Conservation (phyloP, 202 grass and related monocot species). For the Zoysia matrella region DNA sequence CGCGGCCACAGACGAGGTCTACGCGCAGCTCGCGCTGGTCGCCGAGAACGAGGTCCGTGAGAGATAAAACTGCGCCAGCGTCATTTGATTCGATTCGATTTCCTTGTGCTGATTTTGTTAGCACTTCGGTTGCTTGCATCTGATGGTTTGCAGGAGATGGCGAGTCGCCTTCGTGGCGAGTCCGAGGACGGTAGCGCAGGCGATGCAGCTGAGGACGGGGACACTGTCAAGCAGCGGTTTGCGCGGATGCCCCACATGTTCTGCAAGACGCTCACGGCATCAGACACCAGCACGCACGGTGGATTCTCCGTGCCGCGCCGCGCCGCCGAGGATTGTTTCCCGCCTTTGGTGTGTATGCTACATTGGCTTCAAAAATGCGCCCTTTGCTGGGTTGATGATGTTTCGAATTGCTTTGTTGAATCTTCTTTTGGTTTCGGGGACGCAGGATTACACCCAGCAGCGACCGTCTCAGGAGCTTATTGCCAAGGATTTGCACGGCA, state of each 20-base stretch:
- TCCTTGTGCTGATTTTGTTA: too few species aligned
- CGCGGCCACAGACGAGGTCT: slow-evolving; percentile 81
- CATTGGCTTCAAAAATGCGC: too few species aligned
- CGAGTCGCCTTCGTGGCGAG: slow-evolving; percentile 21
- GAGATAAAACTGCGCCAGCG: too few species aligned
- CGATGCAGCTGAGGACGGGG: slow-evolving; percentile 16
- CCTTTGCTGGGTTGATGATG: too few species aligned
- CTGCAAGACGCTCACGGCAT: slow-evolving; percentile 98
- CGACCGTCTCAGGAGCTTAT: slow-evolving; percentile 89
- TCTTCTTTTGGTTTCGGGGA: too few species aligned
- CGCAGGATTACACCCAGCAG: slow-evolving; percentile 78
- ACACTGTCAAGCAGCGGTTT: slow-evolving; percentile 28
- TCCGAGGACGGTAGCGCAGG: slow-evolving; percentile 8
- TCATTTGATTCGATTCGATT: too few species aligned
- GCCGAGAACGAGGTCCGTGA: slow-evolving; percentile 54
- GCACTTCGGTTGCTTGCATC: too few species aligned
- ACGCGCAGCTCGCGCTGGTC: slow-evolving; percentile 67
- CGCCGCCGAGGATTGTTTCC: slow-evolving; percentile 98
- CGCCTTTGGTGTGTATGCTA: slow-evolving; percentile 65
- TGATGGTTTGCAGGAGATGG: too few species aligned
- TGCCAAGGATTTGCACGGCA: slow-evolving; percentile 89
- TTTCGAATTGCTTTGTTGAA: slow-evolving; percentile 6
- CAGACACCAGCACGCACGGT: slow-evolving; percentile 96
- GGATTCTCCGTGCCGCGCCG: slow-evolving; percentile 97
- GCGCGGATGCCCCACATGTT: slow-evolving; percentile 89